These are phyloP conservation scores for Calocybe gambosa DNA, from an alignment of 1,284 basidiomycete species.

Conservation along the genomic window DNA sequence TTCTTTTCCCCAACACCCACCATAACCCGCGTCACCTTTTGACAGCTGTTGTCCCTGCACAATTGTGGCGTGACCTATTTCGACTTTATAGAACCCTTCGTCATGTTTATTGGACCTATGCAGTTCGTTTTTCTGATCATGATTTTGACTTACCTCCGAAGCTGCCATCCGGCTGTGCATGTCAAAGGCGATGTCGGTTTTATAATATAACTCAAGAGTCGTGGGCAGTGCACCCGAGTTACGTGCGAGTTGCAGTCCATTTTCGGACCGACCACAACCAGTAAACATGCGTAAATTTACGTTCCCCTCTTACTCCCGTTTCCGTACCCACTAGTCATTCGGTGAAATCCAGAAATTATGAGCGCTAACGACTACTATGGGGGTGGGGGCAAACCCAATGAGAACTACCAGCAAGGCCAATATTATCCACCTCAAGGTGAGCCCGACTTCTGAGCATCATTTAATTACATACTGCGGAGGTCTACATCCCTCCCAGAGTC, in stretches of 20 bases:
- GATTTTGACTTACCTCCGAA: not conserved
- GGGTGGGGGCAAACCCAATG: slow-evolving; percentile 40
- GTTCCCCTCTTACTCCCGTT: not conserved
- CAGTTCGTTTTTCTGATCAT: not conserved
- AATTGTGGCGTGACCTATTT: slow-evolving; percentile 4
- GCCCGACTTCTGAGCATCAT: slow-evolving; percentile 13
- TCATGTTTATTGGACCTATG: not conserved
- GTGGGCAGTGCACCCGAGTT: slow-evolving; percentile 1
- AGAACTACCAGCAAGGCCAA: slow-evolving; percentile 25
- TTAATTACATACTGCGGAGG: not conserved
- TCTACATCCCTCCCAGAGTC: too few relatives aligned
- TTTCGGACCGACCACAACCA: not conserved
- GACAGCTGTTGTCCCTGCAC: not conserved
- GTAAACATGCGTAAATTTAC: slow-evolving; percentile 14
- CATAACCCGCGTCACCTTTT: not conserved
- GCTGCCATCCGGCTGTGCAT: not conserved
- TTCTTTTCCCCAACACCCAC: not conserved
- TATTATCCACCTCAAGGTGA: slow-evolving; percentile 68
- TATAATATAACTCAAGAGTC: not conserved
- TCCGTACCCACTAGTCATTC: not conserved
- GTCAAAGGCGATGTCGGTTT: not conserved
- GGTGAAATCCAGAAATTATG: slow-evolving; percentile 36
- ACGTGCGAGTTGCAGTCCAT: slow-evolving; percentile 3
- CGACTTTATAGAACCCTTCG: not conserved
- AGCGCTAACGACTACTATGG: slow-evolving; percentile 72